These are phyloP conservation scores for Torulaspora franciscae DNA, from an alignment of 805 yeast genomes.

Conservation along the genomic window DNA sequence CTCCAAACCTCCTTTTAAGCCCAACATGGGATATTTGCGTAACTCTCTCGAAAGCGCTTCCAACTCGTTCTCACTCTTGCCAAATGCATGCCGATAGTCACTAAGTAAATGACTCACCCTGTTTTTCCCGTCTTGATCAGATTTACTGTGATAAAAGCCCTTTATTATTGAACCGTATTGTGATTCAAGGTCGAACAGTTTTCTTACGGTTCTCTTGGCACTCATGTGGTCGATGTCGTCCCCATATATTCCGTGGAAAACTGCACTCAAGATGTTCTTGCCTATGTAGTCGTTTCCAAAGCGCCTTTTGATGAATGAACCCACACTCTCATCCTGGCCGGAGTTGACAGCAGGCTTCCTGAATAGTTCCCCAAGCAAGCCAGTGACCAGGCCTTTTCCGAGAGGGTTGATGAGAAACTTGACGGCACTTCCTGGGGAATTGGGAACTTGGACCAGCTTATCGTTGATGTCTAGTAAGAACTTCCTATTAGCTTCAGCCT, in stretches of 20 bases:
- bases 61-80: constrained; percentile 40
- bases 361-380: constrained; percentile 51
- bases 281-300: constrained; percentile 51
- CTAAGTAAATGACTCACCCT: constrained; percentile 31
- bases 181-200: constrained; percentile 52
- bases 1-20: constrained; percentile 53
- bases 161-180: constrained; percentile 54
- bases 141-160: constrained; percentile 39
- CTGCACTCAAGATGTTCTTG: constrained; percentile 67
- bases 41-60: constrained; percentile 36
- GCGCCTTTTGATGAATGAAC: constrained; percentile 59
- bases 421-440: constrained; percentile 35
- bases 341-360: constrained; percentile 26
- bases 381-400: constrained; percentile 41
- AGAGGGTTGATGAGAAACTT: constrained; percentile 41
- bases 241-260: constrained; percentile 86
- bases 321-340: constrained; percentile 64
- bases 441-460: constrained; percentile 52
- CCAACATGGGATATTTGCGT: constrained; percentile 57
- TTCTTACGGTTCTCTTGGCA: constrained; percentile 54
- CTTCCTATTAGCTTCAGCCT: constrained; percentile 65
- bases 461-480: constrained; percentile 50
- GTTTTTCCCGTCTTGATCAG: constrained; percentile 21
- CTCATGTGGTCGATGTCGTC: constrained; percentile 71
- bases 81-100: constrained; percentile 39